Base-by-base conservation (phyloP, 306 rosid species). In the Corylus avellana region DNA sequence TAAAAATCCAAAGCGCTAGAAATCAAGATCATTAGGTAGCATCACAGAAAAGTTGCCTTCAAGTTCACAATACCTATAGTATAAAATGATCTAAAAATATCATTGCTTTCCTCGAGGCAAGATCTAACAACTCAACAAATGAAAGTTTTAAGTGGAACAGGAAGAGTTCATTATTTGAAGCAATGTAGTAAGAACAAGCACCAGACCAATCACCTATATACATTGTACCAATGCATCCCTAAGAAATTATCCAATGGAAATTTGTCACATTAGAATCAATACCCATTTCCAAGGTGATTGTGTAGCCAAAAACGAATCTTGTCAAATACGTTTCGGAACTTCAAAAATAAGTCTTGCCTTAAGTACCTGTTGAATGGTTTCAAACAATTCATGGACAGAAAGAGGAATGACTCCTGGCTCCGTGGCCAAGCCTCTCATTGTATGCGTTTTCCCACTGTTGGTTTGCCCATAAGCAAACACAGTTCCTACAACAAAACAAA, bases 391-490 rank as follows among this genome's bases (percentile, higher is more conserved):
- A 44, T 68, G 86, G 44, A 92, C 97, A 0, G 98, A 91, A 49
- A 86, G 97, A 79, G 98, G 98, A 85, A 95, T 95, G 22, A 95
- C 92, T 56, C 98, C 98, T 0, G 89, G 95, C 75, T 95, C 94
- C 17, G 71, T 74, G 58, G 82, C 83, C 2, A 92, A 87, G 59
- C 98, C 98, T 55, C 97, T 88, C 94, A 95, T 95, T 0, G 98
- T 95, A 73, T 92, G 81, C 39, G 98, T 95, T 86, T 95, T 95
- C 46, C 98, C 98, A 75, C 98, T 95, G 62, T 95, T 95, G 2
- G 98, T 95, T 84, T 95, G 98, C 61, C 98, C 98, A 46, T 95
- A 95, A 62, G 98, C 98, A 67, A 95, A 95, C 54, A 95, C 97
- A 63, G 98, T 95, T 12, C 98, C 98, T 95, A 74, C 76, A 72